A percentile compares a stretch with the other conserved stretches of the same genome.
These are phyloP conservation scores for Phytopythium ostracodes DNA, from an alignment of 352 stramenopile species.

Conservation along the genomic window DNA sequence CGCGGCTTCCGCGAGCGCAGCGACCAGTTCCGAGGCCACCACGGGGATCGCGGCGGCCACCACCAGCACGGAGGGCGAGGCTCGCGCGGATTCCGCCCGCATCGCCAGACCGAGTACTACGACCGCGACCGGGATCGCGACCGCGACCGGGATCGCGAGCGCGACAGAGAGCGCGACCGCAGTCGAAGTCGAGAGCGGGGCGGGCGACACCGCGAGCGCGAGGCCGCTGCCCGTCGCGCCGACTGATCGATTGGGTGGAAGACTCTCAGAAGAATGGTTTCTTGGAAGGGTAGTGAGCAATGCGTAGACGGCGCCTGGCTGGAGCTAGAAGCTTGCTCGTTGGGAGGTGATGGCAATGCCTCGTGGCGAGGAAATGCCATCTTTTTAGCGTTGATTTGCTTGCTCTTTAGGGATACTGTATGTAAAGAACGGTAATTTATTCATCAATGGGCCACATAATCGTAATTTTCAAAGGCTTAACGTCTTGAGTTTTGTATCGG, in stretches of 20 bases:
- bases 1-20: constrained; percentile 25
- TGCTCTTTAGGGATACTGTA: background rate
- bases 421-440: background rate
- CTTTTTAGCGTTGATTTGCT: background rate
- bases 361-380: no score
- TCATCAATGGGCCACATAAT: background rate
- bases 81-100: constrained; percentile 20
- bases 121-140: constrained; percentile 31
- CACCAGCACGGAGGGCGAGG: constrained; percentile 6
- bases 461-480: background rate
- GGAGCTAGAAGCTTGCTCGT: no score
- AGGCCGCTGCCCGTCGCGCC: background rate
- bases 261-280: background rate
- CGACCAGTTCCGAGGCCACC: constrained; percentile 27
- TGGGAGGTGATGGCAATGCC: no score
- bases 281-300: background rate
- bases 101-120: constrained; percentile 33
- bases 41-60: constrained; percentile 10
- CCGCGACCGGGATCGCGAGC: constrained; percentile 19
- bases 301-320: background rate
- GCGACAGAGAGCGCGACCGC: constrained; percentile 17
- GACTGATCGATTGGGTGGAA: background rate
- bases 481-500: background rate
- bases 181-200: constrained; percentile 18
- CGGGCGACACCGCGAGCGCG: constrained; percentile 8